Evolutionary conservation across 1,284 basidiomycete species (phyloP).

Genomic region (Leccinum pachyderme): DNA sequence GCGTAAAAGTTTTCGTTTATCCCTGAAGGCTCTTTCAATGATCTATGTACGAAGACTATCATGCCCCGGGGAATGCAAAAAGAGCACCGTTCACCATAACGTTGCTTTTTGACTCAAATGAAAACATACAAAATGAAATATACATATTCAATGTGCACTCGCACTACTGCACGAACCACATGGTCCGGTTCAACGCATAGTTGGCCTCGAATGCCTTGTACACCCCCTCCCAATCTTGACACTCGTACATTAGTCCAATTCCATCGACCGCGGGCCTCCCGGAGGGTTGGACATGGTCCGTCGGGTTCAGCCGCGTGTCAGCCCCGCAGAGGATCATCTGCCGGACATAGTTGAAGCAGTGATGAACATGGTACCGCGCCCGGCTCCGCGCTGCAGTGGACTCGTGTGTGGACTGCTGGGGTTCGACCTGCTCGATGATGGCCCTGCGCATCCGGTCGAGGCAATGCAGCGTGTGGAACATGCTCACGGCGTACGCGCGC

Average conservation of each 20-base stretch:
- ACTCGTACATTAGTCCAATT: conserved; percentile 22
- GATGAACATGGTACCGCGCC: conserved; percentile 19
- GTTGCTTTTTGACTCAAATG: not conserved
- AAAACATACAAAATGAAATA: not conserved
- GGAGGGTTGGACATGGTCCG: conserved; percentile 10
- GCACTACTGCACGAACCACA: conserved; percentile 7
- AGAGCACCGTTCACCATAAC: not conserved
- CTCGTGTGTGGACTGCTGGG: not conserved
- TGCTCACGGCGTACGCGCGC: conserved; percentile 23
- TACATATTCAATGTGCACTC: not conserved
- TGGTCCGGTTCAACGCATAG: conserved; percentile 19
- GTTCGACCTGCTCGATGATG: conserved; percentile 15
- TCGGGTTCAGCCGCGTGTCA: conserved; percentile 30
- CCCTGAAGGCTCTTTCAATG: not conserved
- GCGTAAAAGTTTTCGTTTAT: not conserved
- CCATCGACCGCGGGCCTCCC: conserved; percentile 20
- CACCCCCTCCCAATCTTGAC: conserved; percentile 22
- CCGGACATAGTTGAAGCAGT: conserved; percentile 37
- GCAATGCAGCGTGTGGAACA: conserved; percentile 27
- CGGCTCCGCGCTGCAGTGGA: not conserved
- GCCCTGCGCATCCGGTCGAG: conserved; percentile 23
- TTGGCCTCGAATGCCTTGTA: conserved; percentile 25
- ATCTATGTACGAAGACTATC: not conserved
- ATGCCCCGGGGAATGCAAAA: not conserved
- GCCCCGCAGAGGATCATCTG: conserved; percentile 34